Evolutionary conservation across 1,284 basidiomycete species (phyloP).

Genomic region (Heliocybe sulcata): DNA sequence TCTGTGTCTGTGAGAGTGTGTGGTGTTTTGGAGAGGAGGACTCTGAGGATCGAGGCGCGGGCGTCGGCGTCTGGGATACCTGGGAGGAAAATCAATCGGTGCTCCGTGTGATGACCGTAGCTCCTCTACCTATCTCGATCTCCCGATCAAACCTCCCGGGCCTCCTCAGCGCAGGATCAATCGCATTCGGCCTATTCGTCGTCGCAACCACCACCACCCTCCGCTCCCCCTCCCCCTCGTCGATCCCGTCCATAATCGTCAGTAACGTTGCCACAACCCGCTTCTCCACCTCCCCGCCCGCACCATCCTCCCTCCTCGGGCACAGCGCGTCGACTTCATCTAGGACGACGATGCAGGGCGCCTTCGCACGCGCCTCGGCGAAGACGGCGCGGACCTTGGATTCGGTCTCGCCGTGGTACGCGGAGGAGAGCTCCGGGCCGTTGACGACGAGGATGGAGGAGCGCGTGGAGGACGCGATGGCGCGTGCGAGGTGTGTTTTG

Average conservation of each 20-base stretch:
- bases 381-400: conserved; percentile 87
- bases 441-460: conserved; percentile 86
- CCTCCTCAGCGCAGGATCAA: conserved; percentile 91
- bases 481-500: conserved; percentile 89
- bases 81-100: conserved; percentile 21
- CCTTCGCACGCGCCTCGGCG: conserved; percentile 71
- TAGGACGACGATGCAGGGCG: conserved; percentile 89
- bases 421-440: conserved; percentile 90
- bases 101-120: not conserved
- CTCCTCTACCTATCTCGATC: conserved; percentile 82
- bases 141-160: conserved; percentile 96
- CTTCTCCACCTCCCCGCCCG: conserved; percentile 91
- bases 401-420: conserved; percentile 97
- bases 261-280: conserved; percentile 93
- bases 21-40: conserved; percentile 78
- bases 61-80: conserved; percentile 87
- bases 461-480: conserved; percentile 76
- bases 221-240: conserved; percentile 36
- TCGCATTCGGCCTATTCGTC: conserved; percentile 95
- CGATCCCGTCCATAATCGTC: conserved; percentile 94
- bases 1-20: conserved; percentile 59
- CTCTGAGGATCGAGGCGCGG: conserved; percentile 76
- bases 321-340: conserved; percentile 97
- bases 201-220: conserved; percentile 94
- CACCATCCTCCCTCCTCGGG: conserved; percentile 82